Conservation (phyloP, 495 filamentous ascomycete genomes). For the Pyrenula massariospora region DNA sequence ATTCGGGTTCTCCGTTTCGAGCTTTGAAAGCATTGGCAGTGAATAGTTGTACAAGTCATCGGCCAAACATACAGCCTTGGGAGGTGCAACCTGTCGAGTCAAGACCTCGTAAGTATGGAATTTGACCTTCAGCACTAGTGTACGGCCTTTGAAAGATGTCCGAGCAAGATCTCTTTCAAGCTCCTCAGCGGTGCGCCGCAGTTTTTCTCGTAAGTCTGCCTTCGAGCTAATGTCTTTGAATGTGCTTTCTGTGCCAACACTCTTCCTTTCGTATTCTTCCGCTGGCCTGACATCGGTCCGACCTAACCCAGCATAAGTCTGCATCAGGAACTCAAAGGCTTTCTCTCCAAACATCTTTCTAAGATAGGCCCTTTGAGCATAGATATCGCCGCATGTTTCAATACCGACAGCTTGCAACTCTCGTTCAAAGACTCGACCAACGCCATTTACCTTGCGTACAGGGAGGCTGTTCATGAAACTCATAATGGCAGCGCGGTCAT, state of each 20-base stretch:
- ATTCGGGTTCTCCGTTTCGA: conserved; percentile 74
- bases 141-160: conserved; percentile 78
- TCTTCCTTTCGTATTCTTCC: conserved; percentile 85
- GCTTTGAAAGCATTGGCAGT: conserved; percentile 70
- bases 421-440: conserved; percentile 88
- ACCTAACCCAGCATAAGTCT: conserved; percentile 77
- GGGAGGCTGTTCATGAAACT: conserved; percentile 74
- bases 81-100: conserved; percentile 65
- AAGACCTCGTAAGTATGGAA: conserved; percentile 87
- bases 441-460: conserved; percentile 82
- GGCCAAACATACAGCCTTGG: conserved; percentile 56
- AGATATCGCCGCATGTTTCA: conserved; percentile 84
- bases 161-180: conserved; percentile 75
- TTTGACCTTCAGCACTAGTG: conserved; percentile 85
- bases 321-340: conserved; percentile 72
- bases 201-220: conserved; percentile 59
- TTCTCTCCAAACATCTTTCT: conserved; percentile 80
- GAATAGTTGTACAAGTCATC: conserved; percentile 77
- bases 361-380: conserved; percentile 58
- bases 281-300: conserved; percentile 79
- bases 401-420: conserved; percentile 82
- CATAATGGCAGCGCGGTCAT: conserved; percentile 62
- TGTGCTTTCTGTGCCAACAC: conserved; percentile 86
- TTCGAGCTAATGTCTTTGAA: conserved; percentile 71
- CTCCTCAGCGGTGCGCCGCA: conserved; percentile 71